A percentile compares a stretch with the other conserved stretches of the same genome.
phyloP scores from a whole-genome alignment of 2,329 filamentous ascomycete genomes.

The Tolypocladium ovalisporum region DNA sequence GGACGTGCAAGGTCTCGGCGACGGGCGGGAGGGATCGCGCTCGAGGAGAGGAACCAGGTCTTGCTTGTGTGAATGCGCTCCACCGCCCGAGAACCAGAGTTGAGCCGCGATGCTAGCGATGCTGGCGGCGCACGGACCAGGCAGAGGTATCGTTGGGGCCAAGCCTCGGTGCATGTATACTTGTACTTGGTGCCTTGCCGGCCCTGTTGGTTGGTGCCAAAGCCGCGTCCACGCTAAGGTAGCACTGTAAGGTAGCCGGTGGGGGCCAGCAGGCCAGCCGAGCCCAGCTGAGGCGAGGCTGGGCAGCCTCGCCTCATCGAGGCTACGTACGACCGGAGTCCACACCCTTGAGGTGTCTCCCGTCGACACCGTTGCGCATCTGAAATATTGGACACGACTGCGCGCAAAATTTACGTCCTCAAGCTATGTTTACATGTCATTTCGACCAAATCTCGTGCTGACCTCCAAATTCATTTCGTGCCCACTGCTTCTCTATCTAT shows the following conservation, averaged over 20 bases:
- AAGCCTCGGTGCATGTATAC: not conserved
- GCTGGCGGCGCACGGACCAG: not conserved
- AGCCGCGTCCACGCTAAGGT: not conserved
- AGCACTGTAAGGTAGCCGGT: not conserved
- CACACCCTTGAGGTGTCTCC: no score
- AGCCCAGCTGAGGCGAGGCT: not conserved
- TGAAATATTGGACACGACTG: no score
- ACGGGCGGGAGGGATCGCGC: not conserved
- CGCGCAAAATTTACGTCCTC: no score
- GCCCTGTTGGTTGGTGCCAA: not conserved
- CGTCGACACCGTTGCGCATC: no score
- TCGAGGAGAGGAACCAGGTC: not conserved
- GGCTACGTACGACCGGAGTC: no score
- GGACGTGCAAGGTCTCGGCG: not conserved
- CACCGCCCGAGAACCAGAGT: not conserved
- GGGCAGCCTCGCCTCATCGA: no score
- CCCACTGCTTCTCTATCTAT: not conserved
- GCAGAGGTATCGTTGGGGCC: not conserved
- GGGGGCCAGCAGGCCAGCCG: not conserved
- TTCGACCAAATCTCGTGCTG: not conserved
- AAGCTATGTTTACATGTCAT: not conserved
- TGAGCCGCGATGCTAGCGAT: not conserved
- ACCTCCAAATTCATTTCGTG: not conserved
- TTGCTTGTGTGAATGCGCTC: conserved; percentile 1
- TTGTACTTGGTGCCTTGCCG: not conserved